Evolutionary conservation across 2,329 filamentous ascomycete genomes (phyloP), one percentile per base, ranked within the genome.

Genomic region (Emergomyces pasteurianus): DNA sequence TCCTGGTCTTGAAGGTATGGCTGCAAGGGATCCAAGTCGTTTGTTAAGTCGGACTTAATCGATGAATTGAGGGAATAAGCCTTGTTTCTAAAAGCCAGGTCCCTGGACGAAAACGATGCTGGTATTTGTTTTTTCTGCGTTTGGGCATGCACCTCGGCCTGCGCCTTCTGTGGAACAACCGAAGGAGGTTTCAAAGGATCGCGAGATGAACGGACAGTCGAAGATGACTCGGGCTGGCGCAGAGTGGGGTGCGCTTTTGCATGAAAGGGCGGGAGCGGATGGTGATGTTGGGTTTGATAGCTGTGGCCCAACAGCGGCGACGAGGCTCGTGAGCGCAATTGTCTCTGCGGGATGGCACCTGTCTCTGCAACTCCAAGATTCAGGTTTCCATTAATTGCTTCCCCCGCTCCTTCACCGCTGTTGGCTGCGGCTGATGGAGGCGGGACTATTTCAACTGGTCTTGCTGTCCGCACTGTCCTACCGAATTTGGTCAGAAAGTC

Each of bases 121-220:
- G 71, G 71, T 66, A 23, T 38, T 40, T 57, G 54, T 18, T 57
- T 57, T 16, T 57, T 72, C 68, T 61, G n/a, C 9, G 28, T 26
- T n/a, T 54, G 54, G 10, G 36, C 12, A 38, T 31, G 49, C 26
- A 26, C 18, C 31, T 57, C 72, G 69, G 14, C 40, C 54, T 57
- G 72, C 69, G 61, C 74, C 62, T 78, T 75, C 63, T 78, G 75
- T 49, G 75, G 75, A 40, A 75, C 70, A 9, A 70, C 65, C 16
- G 74, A 68, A 21, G 74, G 72, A 4, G 73, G 73, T 59, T 74
- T 76, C 57, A 76, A 72, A 23, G 75, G 71, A 63, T 76, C 77
- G 63, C 79, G 80, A 62, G 77, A 75, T 50, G 79, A 79, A 63
- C 73, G 75, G 12, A 80, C 66, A 3, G 78, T 77, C 1, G 78